Percentiles rank a stretch among this genome's conserved stretches.
These are phyloP conservation scores for Haematococcus lacustris DNA, from an alignment of 139 green algal genomes.

Conservation along the genomic window DNA sequence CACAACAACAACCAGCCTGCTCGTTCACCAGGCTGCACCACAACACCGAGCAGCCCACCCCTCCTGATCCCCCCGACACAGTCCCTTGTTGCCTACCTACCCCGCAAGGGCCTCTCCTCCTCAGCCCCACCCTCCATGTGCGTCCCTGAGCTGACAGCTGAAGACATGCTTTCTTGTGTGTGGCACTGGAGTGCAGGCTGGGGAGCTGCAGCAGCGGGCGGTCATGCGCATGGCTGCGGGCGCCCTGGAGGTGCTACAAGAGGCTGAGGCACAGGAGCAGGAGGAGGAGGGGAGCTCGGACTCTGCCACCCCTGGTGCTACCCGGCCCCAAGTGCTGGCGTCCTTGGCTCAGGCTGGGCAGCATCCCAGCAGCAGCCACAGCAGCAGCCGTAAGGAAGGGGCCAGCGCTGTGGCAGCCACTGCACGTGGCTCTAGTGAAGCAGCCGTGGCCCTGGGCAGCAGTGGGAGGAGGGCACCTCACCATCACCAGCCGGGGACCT, in stretches of 20 bases:
- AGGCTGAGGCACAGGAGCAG: no score
- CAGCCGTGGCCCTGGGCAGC: neutral
- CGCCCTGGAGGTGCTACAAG: slow-evolving; percentile 15
- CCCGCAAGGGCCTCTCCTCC: neutral
- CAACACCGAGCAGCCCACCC: no score
- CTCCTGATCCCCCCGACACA: neutral
- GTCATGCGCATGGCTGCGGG: slow-evolving; percentile 37
- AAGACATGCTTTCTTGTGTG: neutral
- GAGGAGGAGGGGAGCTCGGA: no score
- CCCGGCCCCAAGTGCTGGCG: no score
- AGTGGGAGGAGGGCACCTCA: neutral
- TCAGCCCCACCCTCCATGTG: neutral
- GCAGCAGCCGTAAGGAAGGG: slow-evolving; percentile 6
- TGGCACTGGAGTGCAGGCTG: slow-evolving; percentile 11
- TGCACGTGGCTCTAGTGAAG: neutral
- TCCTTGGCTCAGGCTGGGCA: no score
- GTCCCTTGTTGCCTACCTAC: neutral
- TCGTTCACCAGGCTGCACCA: no score
- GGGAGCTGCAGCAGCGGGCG: slow-evolving; percentile 42
- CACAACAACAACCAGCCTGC: no score
- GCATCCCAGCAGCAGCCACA: no score
- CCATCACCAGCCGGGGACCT: no score
- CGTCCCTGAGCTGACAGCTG: neutral
- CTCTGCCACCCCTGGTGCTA: no score
- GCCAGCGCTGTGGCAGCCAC: neutral